A percentile compares a stretch with the other conserved stretches of the same genome.
Conservation (phyloP, 2,329 filamentous ascomycete species). For the Colletotrichum lentis region DNA sequence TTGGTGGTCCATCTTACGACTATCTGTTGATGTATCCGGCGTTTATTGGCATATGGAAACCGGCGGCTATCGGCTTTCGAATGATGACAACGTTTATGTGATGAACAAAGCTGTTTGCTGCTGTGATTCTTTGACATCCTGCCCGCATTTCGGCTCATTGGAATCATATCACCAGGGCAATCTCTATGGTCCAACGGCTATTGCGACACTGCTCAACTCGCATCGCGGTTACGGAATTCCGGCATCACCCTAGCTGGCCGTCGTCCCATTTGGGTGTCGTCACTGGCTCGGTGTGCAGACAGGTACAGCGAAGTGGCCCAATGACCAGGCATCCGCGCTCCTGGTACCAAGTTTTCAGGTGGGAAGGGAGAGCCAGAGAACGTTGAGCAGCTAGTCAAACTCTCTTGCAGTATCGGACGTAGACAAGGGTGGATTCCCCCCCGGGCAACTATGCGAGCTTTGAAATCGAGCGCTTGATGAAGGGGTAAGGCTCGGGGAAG, state of each 20-base stretch:
- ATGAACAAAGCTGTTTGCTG: background rate
- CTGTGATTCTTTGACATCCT: background rate
- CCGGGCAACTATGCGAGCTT: background rate
- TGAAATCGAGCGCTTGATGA: background rate
- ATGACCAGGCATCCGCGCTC: conserved; percentile 8
- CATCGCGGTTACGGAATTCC: background rate
- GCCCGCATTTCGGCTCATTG: too few species aligned
- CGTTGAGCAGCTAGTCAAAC: conserved; percentile 11
- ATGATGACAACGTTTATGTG: conserved; percentile 16
- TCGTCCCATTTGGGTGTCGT: background rate
- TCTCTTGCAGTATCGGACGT: background rate
- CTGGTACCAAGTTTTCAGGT: conserved; percentile 8
- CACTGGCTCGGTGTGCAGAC: background rate
- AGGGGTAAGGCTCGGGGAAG: background rate
- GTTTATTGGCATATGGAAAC: conserved; percentile 13
- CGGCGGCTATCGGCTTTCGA: conserved; percentile 1
- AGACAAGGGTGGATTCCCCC: background rate
- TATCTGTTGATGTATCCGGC: conserved; percentile 16
- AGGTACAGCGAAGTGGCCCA: background rate
- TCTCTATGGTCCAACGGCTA: background rate
- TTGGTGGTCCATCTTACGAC: background rate
- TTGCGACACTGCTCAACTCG: background rate
- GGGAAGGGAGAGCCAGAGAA: background rate
- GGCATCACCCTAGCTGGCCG: conserved; percentile 11
- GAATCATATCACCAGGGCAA: too few species aligned